phyloP scores from a whole-genome alignment of 192 early-diverging fungal genomes.

The Martensiomyces pterosporus region DNA sequence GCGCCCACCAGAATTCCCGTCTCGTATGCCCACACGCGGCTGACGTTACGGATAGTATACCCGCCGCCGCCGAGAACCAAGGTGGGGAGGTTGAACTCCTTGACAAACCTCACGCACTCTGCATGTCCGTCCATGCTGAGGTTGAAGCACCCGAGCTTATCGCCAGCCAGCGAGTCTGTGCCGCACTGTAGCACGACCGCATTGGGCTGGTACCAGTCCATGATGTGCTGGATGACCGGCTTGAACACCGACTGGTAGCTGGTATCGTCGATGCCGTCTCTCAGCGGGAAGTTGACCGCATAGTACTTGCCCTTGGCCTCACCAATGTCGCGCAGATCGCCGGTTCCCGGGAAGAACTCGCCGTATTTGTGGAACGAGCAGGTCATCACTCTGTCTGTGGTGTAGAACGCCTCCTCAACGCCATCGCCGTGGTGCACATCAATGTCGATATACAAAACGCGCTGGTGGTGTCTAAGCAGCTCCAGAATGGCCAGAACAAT shows the following conservation, averaged over 20 bases:
- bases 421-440: conserved; percentile 99
- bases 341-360: conserved; percentile 98
- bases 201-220: conserved; percentile 90
- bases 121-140: conserved; percentile 92
- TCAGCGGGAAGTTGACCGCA: conserved; percentile 92
- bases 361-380: conserved; percentile 98
- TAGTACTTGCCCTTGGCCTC: conserved; percentile 85
- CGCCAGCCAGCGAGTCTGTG: conserved; percentile 90
- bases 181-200: conserved; percentile 95
- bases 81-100: conserved; percentile 85
- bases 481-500: conserved; percentile 94
- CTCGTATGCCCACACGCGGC: conserved; percentile 93
- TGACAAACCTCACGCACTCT: conserved; percentile 89
- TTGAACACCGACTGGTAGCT: conserved; percentile 90
- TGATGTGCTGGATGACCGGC: conserved; percentile 76
- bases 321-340: conserved; percentile 92
- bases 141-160: conserved; percentile 93
- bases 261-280: conserved; percentile 90
- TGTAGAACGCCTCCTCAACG: conserved; percentile 98
- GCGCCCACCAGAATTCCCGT: conserved; percentile 77
- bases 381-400: conserved; percentile 99
- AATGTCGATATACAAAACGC: conserved; percentile 96
- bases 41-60: conserved; percentile 95
- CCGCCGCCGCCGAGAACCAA: conserved; percentile 94
- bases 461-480: conserved; percentile 77